Percentiles rank a stretch among this genome's conserved stretches.
These are phyloP conservation scores for Pachyrhizus erosus DNA, from an alignment of 306 rosid genomes.

Conservation along the genomic window DNA sequence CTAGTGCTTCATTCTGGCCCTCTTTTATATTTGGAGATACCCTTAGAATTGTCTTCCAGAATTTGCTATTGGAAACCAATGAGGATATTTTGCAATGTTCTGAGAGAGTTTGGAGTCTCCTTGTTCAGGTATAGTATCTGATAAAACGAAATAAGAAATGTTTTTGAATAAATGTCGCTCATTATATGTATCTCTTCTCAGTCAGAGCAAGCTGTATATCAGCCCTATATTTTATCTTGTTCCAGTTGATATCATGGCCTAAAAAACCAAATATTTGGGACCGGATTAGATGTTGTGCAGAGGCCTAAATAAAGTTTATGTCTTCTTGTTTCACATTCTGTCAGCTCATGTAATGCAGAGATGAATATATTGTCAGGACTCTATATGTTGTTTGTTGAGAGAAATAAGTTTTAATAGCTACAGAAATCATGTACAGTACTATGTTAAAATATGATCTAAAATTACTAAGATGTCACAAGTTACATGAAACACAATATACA, in stretches of 20 bases:
- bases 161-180: conserved; percentile 13
- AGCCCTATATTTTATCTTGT: neutral
- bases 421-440: neutral
- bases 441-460: neutral
- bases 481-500: too few species aligned
- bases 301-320: neutral
- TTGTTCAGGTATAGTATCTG: conserved; percentile 74
- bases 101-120: conserved; percentile 96
- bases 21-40: conserved; percentile 89
- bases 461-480: too few species aligned
- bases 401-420: conserved; percentile 4
- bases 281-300: neutral
- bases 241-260: neutral
- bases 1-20: conserved; percentile 83
- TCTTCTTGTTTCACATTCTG: conserved; percentile 25
- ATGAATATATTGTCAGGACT: neutral
- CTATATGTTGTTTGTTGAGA: neutral
- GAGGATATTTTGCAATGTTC: conserved; percentile 87
- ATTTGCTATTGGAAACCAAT: conserved; percentile 89
- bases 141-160: neutral
- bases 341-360: neutral
- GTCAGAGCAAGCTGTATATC: conserved; percentile 15
- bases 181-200: neutral
- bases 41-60: conserved; percentile 91
- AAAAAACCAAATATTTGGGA: conserved; percentile 9